Evolutionary conservation across 1,139 yeast genomes (phyloP), one percentile per base, ranked within the genome.

Genomic region (Tardiomyces depauwii): DNA sequence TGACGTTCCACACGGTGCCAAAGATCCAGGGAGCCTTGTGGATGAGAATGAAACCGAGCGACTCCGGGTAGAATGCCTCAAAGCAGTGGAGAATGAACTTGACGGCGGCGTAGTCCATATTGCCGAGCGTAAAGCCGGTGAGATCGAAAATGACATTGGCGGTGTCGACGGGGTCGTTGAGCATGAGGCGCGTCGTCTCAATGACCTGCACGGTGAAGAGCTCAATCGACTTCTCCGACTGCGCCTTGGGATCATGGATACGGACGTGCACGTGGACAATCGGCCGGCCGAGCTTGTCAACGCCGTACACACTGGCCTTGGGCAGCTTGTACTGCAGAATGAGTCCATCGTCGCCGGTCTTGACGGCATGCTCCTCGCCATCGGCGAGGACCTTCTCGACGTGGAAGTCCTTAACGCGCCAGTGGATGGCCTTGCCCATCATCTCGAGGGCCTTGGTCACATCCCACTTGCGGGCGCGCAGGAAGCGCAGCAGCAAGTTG

Each of bases 1-100:
- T 79, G 54, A 86, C 74, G 51, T 78, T 80, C 95, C 95, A 87
- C 52, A 86, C 82, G 32, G 93, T 86, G 50, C 80, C 76, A 68
- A 87, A 87, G 42, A 87, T 74, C 93, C 95, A 84, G 7, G 96
- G 96, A 0, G 95, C 95, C 54, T 82, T 82, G 66, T 87, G 94
- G 51, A 87, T 78, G 57, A 84, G 71, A 45, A 87, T 65, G 46
- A 75, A 76, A 16, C 93, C 93, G 43, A 87, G 71, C 45, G 82
- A 79, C 64, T 87, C 96, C 1, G 96, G 95, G 61, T 85, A 87
- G 61, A 85, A 88, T 1, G 88, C 87, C 66, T 87, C 95, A 60
- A 87, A 85, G 51, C 85, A 78, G 46, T 76, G 72, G 49, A 84
- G 78, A 65, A 87, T 73, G 64, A 82, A 86, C 63, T 82, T 82